These are phyloP conservation scores for Tuber umbilicatum DNA, from an alignment of 495 filamentous ascomycete species.

Conservation along the genomic window DNA sequence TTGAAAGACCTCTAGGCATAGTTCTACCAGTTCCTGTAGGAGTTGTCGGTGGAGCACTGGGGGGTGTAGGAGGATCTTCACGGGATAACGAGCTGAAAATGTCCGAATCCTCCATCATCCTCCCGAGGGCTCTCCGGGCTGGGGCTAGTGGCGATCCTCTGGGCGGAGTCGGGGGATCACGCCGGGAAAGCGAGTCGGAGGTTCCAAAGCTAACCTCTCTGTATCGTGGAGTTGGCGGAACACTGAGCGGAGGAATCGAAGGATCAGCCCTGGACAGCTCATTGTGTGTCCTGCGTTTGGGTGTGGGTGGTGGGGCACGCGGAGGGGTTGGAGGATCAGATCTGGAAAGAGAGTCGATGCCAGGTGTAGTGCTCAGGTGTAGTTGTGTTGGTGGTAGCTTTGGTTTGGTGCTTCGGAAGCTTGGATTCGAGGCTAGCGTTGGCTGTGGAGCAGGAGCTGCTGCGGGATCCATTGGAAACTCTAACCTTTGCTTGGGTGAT, in stretches of 20 bases:
- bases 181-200: constrained; percentile 29
- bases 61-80: constrained; percentile 15
- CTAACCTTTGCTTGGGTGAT: constrained; percentile 7
- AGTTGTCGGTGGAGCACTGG: constrained; percentile 16
- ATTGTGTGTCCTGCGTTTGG: constrained; percentile 22
- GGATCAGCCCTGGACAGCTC: constrained; percentile 30
- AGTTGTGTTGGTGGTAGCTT: constrained; percentile 4
- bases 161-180: constrained; percentile 31
- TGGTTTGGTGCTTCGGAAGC: background rate
- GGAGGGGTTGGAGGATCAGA: constrained; percentile 33
- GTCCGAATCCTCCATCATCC: background rate
- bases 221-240: constrained; percentile 26
- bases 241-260: constrained; percentile 27
- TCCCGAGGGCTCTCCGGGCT: constrained; percentile 13
- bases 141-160: constrained; percentile 28
- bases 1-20: constrained; percentile 22
- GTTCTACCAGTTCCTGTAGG: background rate
- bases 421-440: background rate
- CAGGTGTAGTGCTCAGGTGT: constrained; percentile 16
- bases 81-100: constrained; percentile 18
- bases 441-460: background rate
- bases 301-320: constrained; percentile 31
- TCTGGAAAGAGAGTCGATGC: constrained; percentile 26
- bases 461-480: background rate
- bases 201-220: constrained; percentile 10